Evolutionary conservation across 208 protist species (phyloP).

Genomic region (Leptomonas seymouri): DNA sequence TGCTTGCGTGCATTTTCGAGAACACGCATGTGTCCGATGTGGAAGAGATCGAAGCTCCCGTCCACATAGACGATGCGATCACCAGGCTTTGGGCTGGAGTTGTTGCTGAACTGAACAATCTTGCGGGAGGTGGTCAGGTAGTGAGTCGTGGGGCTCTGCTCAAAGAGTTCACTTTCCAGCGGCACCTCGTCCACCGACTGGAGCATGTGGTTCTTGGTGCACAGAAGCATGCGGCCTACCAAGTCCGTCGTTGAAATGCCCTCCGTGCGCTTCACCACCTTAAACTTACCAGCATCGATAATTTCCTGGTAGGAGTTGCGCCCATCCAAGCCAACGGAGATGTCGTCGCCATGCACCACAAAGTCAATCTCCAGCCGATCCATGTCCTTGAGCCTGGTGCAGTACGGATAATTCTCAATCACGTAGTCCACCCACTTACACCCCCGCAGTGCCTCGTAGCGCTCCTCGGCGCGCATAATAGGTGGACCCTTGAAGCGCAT

Average conservation of each 20-base stretch:
- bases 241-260: constrained; percentile 98
- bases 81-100: constrained; percentile 61
- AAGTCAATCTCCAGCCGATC: constrained; percentile 95
- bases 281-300: constrained; percentile 91
- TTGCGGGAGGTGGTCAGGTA: constrained; percentile 94
- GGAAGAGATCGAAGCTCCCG: constrained; percentile 98
- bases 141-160: constrained; percentile 33
- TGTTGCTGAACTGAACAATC: constrained; percentile 97
- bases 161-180: constrained; percentile 37
- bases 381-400: constrained; percentile 90
- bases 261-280: constrained; percentile 94
- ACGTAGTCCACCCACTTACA: constrained; percentile 99
- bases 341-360: constrained; percentile 98
- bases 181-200: constrained; percentile 45
- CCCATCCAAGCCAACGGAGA: constrained; percentile 94
- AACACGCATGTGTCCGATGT: constrained; percentile 95
- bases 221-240: constrained; percentile 97
- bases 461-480: constrained; percentile 97
- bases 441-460: constrained; percentile 92
- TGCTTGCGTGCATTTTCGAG: constrained; percentile 93
- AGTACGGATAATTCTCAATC: constrained; percentile 95
- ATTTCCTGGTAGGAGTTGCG: constrained; percentile 95
- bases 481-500: constrained; percentile 95
- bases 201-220: constrained; percentile 84
- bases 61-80: constrained; percentile 97